Percentiles rank a stretch among this genome's conserved stretches.
phyloP scores from a whole-genome alignment of 2,329 filamentous ascomycete species.

The Diaporthe citri region DNA sequence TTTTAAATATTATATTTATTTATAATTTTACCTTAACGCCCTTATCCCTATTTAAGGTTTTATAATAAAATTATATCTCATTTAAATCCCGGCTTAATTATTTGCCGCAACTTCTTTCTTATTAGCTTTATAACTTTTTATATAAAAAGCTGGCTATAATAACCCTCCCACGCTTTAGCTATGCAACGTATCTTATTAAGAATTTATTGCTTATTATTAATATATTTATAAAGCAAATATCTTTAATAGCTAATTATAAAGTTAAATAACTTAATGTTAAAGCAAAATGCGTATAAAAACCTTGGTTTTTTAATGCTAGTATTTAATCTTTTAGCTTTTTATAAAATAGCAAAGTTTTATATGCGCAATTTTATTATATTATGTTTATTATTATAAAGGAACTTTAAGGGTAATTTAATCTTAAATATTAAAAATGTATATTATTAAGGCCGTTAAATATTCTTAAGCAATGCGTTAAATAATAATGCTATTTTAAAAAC shows the following conservation, averaged over 20 bases:
- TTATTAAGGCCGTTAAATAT: background rate
- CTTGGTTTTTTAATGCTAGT: background rate
- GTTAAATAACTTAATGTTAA: background rate
- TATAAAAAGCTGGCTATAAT: background rate
- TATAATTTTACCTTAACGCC: background rate
- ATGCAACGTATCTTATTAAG: background rate
- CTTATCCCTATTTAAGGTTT: background rate
- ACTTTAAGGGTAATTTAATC: background rate
- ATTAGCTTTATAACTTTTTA: background rate
- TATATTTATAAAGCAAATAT: background rate
- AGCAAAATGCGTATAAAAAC: background rate
- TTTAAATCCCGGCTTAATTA: background rate
- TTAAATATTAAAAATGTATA: constrained; percentile 2
- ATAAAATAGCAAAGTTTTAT: background rate
- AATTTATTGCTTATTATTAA: background rate
- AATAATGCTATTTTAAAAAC: background rate
- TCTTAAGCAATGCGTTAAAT: background rate
- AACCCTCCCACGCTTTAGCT: background rate
- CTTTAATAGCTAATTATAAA: background rate
- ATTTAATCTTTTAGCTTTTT: background rate
- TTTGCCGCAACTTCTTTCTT: background rate
- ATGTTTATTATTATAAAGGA: background rate
- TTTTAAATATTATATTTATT: background rate
- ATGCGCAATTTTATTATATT: background rate
- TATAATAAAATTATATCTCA: background rate